Conservation (phyloP, 345 rosid genomes). For the Lepidium sativum region DNA sequence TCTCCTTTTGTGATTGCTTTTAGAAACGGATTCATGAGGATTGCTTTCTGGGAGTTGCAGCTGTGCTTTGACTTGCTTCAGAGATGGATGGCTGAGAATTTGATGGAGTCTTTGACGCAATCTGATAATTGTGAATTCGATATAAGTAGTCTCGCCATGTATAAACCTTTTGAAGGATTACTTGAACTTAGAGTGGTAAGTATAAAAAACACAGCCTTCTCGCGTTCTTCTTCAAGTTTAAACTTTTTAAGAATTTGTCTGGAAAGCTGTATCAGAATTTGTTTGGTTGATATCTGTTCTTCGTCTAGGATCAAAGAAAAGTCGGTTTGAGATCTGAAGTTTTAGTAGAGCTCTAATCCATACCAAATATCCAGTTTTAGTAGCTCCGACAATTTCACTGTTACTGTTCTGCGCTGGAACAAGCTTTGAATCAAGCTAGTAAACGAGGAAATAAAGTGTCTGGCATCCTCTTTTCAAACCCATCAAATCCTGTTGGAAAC, state of each 20-base stretch:
- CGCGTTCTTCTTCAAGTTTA: background rate
- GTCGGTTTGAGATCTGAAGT: background rate
- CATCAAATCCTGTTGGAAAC: conserved; percentile 86
- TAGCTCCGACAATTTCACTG: conserved; percentile 58
- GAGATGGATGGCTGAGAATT: conserved; percentile 66
- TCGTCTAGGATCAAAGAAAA: background rate
- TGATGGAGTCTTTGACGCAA: conserved; percentile 35
- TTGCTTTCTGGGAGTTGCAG: conserved; percentile 28
- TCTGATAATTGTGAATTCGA: conserved; percentile 35
- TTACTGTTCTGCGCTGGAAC: conserved; percentile 65
- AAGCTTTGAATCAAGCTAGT: conserved; percentile 78
- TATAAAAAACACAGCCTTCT: background rate
- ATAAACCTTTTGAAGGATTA: conserved; percentile 68
- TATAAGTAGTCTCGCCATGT: conserved; percentile 56
- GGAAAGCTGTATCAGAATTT: background rate
- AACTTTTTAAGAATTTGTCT: background rate
- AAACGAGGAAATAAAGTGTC: conserved; percentile 68
- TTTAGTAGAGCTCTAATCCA: background rate
- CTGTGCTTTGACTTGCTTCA: conserved; percentile 84
- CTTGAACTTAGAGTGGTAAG: conserved; percentile 75
- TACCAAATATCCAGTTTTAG: conserved; percentile 11
- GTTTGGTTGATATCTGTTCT: background rate
- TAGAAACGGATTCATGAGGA: background rate
- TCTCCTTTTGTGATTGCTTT: background rate
- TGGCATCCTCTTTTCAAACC: conserved; percentile 76